These are phyloP conservation scores for Phaeosphaeriaceae sp. DNA, from an alignment of 2,329 filamentous ascomycete genomes.

Conservation along the genomic window DNA sequence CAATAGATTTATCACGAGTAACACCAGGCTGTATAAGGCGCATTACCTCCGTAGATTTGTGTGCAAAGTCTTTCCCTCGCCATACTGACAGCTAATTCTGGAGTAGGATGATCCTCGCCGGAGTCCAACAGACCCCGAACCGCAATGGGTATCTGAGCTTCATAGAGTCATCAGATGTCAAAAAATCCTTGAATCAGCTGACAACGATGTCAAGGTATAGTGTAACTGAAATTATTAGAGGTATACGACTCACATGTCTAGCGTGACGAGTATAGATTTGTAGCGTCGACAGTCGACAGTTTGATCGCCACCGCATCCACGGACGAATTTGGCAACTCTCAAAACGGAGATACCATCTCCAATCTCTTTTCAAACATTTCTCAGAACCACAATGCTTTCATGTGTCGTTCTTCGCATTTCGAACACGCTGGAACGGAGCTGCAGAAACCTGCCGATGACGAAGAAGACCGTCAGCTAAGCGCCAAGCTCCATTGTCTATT, in stretches of 20 bases:
- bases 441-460: conserved; percentile 49
- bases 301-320: conserved; percentile 44
- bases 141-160: conserved; percentile 39
- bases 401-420: conserved; percentile 67
- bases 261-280: conserved; percentile 43
- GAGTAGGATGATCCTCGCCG: conserved; percentile 50
- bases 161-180: conserved; percentile 41
- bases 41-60: conserved; percentile 67
- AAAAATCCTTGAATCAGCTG: conserved; percentile 54
- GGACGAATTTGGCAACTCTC: conserved; percentile 53
- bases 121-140: conserved; percentile 32
- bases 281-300: conserved; percentile 50
- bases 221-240: conserved; percentile 1
- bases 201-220: conserved; percentile 49
- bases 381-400: conserved; percentile 64
- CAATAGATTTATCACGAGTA: conserved; percentile 61
- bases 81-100: conserved; percentile 11
- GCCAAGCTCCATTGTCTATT: conserved; percentile 75
- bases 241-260: conserved; percentile 9
- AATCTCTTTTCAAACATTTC: conserved; percentile 51
- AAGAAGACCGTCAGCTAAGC: conserved; percentile 64
- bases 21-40: conserved; percentile 65
- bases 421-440: conserved; percentile 57
- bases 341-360: conserved; percentile 50
- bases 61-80: conserved; percentile 18